Evolutionary conservation across 805 yeast species (phyloP).

Genomic region (Zygosaccharomyces pseudorouxii): DNA sequence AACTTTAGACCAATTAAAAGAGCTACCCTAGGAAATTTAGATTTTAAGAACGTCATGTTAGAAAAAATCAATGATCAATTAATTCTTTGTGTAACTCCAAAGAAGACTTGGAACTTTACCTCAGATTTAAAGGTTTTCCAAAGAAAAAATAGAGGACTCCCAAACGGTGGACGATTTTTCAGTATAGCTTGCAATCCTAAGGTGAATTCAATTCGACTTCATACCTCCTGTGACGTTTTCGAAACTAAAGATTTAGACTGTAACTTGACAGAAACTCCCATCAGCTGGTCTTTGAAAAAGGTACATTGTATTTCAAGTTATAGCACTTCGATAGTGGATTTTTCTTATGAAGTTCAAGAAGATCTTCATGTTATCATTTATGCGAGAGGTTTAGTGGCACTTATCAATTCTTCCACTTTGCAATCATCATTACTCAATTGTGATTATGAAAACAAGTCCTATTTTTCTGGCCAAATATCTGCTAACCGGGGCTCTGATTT

Average conservation of each 20-base stretch:
- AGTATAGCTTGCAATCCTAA: background rate
- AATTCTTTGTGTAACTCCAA: slow-evolving; percentile 4
- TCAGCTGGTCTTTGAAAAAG: background rate
- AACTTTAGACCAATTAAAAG: background rate
- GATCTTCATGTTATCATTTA: background rate
- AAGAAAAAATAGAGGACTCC: slow-evolving; percentile 2
- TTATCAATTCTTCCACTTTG: background rate
- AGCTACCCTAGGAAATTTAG: background rate
- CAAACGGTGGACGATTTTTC: background rate
- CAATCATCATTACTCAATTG: background rate
- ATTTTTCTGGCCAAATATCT: slow-evolving; percentile 7
- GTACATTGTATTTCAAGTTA: background rate
- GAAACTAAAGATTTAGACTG: background rate
- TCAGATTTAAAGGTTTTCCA: background rate
- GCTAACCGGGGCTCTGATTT: slow-evolving; percentile 5
- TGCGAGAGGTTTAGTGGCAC: background rate
- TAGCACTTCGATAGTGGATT: background rate
- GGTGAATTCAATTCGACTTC: background rate
- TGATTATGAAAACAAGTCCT: slow-evolving; percentile 1
- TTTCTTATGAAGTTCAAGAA: background rate
- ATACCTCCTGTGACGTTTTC: background rate
- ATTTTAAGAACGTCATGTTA: background rate
- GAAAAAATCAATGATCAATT: slow-evolving; percentile 1
- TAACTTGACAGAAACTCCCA: background rate
- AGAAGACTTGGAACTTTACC: slow-evolving; percentile 2